These are phyloP conservation scores for Centrapalus pauciflorus DNA, from an alignment of 129 eudicot species.

Conservation along the genomic window DNA sequence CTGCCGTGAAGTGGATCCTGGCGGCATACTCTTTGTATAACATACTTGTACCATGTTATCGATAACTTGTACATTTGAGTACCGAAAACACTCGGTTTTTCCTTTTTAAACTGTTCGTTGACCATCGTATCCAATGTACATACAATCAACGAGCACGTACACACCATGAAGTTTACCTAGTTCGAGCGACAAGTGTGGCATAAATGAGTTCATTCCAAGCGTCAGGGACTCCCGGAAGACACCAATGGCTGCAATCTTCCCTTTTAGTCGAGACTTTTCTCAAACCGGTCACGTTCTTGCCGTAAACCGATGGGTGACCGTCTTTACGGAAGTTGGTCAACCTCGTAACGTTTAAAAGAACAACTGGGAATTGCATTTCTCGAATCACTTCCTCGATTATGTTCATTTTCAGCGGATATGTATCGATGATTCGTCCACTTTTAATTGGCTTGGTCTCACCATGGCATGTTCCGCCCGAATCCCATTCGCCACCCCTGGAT, in stretches of 20 bases:
- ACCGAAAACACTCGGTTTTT: neutral
- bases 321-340: constrained; percentile 88
- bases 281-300: constrained; percentile 46
- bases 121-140: neutral
- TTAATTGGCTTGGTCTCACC: constrained; percentile 62
- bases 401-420: constrained; percentile 77
- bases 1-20: no score
- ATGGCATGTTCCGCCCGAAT: constrained; percentile 87
- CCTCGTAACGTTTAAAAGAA: constrained; percentile 72
- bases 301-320: constrained; percentile 88
- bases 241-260: constrained; percentile 98
- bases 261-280: constrained; percentile 50
- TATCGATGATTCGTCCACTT: constrained; percentile 55
- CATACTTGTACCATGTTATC: neutral
- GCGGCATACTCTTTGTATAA: no score
- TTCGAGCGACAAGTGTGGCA: constrained; percentile 49
- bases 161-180: constrained; percentile 8
- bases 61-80: neutral
- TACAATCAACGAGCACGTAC: neutral
- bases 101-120: neutral
- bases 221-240: constrained; percentile 97
- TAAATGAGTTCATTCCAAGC: constrained; percentile 96
- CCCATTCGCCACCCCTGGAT: constrained; percentile 97
- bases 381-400: constrained; percentile 66
- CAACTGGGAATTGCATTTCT: constrained; percentile 58